Evolutionary conservation across 129 eudicot species (phyloP).

Genomic region (Erigeron canadensis): DNA sequence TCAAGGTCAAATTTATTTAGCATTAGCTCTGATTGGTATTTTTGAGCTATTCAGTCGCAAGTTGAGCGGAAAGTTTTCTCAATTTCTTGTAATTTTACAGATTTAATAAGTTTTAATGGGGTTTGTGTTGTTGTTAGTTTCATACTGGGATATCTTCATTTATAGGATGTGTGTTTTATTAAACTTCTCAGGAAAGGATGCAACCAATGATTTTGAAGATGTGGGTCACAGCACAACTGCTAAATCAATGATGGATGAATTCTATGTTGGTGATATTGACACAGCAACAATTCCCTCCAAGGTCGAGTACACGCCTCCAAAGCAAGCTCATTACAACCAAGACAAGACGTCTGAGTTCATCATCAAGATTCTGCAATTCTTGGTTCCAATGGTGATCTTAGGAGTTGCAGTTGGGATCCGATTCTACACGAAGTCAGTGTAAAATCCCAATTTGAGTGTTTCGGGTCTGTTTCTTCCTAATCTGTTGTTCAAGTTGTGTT

Average conservation of each 20-base stretch:
- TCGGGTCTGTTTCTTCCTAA: not conserved
- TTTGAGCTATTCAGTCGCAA: not conserved
- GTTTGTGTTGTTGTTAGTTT: not conserved
- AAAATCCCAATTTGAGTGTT: conserved; percentile 20
- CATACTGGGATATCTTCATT: not conserved
- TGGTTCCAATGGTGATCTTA: conserved; percentile 78
- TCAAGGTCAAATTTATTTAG: not conserved
- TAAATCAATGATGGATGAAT: conserved; percentile 79
- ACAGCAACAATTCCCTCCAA: conserved; percentile 61
- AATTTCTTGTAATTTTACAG: not conserved
- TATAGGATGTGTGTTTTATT: conserved; percentile 1
- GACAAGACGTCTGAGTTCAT: conserved; percentile 87
- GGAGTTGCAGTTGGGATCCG: conserved; percentile 88
- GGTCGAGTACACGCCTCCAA: conserved; percentile 71
- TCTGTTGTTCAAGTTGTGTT: conserved; percentile 30
- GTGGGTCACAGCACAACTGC: conserved; percentile 92
- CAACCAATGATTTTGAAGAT: conserved; percentile 97
- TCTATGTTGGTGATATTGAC: conserved; percentile 73
- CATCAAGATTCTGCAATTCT: conserved; percentile 87
- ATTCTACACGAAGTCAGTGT: conserved; percentile 63
- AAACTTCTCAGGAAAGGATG: conserved; percentile 76
- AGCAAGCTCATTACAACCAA: conserved; percentile 84
- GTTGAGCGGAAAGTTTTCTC: not conserved
- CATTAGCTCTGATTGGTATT: not conserved
- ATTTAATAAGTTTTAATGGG: not conserved